Conservation (phyloP, 1,284 basidiomycete species). For the Ceratorhiza oryzae-sativae region DNA sequence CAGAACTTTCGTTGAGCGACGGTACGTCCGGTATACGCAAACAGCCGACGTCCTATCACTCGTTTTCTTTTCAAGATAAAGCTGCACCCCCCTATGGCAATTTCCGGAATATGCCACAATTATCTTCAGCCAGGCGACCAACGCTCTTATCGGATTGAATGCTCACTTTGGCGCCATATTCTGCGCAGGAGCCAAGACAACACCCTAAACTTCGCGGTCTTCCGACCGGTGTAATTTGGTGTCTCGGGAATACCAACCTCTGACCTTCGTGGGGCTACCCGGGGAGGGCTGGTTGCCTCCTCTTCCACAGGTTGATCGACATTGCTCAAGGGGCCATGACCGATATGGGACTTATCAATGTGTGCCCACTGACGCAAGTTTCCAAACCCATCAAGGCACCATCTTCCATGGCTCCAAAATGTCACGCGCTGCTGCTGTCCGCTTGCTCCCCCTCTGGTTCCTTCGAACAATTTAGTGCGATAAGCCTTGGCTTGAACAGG, state of each 20-base stretch:
- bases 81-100: neutral
- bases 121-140: neutral
- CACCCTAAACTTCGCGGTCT: neutral
- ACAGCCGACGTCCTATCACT: no score
- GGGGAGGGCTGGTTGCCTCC: no score
- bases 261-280: no score
- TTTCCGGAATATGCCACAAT: neutral
- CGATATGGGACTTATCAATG: constrained; percentile 2
- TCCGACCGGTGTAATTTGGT: constrained; percentile 1
- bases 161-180: neutral
- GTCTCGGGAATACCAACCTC: no score
- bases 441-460: constrained; percentile 1
- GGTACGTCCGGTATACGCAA: neutral
- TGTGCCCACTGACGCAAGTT: neutral
- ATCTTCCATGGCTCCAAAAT: constrained; percentile 11
- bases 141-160: neutral
- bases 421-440: neutral
- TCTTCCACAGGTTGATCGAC: neutral
- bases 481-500: constrained; percentile 35
- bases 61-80: no score
- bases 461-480: neutral
- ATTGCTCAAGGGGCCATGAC: neutral
- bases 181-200: neutral
- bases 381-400: neutral
- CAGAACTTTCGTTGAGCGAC: neutral